Conservation (phyloP, 345 rosid species). For the Eucalyptus marginata region DNA sequence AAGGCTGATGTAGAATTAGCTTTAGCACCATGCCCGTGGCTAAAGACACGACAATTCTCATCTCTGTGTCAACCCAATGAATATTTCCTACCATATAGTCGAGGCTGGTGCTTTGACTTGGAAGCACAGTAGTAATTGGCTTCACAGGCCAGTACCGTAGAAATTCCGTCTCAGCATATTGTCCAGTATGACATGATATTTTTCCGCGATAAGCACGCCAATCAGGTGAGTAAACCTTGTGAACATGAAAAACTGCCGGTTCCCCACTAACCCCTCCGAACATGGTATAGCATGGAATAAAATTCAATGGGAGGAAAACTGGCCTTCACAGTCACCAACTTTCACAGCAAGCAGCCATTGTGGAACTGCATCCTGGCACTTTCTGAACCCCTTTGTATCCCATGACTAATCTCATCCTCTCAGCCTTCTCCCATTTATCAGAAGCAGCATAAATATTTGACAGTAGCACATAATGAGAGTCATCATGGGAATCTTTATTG, state of each 20-base stretch:
- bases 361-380: slow-evolving; percentile 42
- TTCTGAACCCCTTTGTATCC: slow-evolving; percentile 30
- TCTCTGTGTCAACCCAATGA: not conserved
- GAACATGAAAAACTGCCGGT: not conserved
- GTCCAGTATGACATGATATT: not conserved
- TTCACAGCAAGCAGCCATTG: slow-evolving; percentile 1
- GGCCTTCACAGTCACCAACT: not conserved
- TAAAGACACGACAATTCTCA: not conserved
- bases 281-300: not conserved
- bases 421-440: slow-evolving; percentile 56
- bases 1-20: not conserved
- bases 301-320: not conserved
- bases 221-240: not conserved
- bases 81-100: not conserved
- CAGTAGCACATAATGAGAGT: slow-evolving; percentile 31
- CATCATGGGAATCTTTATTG: slow-evolving; percentile 8
- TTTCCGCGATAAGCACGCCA: accelerated
- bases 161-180: not conserved
- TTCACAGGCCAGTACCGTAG: not conserved
- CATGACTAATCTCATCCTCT: slow-evolving; percentile 33
- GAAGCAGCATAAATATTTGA: slow-evolving; percentile 62
- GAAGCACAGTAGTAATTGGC: not conserved
- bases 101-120: not conserved
- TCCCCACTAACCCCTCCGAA: not conserved
- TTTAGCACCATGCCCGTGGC: not conserved